phyloP scores from a whole-genome alignment of 148 eudicot genomes.

The Rhododendron griersonianum region DNA sequence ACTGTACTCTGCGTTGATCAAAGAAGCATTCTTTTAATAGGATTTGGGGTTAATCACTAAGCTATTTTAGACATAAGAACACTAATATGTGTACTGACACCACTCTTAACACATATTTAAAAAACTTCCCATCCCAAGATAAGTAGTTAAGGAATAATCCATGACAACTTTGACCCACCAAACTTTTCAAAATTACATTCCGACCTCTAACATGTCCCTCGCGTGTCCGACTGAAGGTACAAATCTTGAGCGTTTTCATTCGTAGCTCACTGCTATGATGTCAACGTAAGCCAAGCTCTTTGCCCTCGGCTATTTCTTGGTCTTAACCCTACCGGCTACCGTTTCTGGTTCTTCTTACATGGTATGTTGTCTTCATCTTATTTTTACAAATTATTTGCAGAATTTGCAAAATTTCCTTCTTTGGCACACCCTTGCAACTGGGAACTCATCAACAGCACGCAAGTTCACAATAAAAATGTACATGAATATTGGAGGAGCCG shows the following conservation, averaged over 20 bases:
- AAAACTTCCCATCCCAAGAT: not conserved
- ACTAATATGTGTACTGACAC: not conserved
- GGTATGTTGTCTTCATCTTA: not conserved
- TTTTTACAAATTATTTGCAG: not conserved
- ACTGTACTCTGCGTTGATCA: not conserved
- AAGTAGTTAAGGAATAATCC: not conserved
- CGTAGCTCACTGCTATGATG: not conserved
- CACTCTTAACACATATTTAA: not conserved
- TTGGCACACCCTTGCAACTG: not conserved
- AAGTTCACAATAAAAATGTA: conserved; percentile 11
- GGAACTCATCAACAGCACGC: conserved; percentile 8
- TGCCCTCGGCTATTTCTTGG: not conserved
- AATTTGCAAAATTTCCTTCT: not conserved
- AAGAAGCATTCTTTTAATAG: not conserved
- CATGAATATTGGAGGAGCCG: conserved; percentile 1
- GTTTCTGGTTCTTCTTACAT: not conserved
- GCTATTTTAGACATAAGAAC: not conserved
- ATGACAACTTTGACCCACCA: not conserved
- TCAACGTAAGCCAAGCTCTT: not conserved
- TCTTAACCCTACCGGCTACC: not conserved
- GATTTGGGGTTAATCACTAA: not conserved
- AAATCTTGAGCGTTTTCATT: not conserved
- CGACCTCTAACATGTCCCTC: not conserved
- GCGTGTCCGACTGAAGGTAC: not conserved
- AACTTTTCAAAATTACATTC: not conserved